Base-by-base conservation (phyloP, 78 protist genomes). In the Polysphondylium violaceum region DNA sequence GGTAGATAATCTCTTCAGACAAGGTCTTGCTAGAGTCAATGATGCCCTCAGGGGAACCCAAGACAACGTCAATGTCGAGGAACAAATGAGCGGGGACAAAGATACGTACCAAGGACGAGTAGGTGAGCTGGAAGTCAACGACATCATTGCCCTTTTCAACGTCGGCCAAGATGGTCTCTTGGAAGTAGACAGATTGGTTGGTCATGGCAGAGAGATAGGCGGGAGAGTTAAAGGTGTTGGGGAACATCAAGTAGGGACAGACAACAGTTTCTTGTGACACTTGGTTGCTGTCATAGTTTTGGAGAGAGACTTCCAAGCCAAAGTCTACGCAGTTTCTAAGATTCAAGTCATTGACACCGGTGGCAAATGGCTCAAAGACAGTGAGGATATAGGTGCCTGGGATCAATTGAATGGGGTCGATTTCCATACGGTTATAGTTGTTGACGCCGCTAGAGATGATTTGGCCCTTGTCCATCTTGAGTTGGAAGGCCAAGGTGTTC, bases 311-410 rank as follows among this genome's bases (percentile, higher is more conserved):
- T 1, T 53, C 71, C 12, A 81, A 27, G n/a, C 33, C 25, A 8
- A 67, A 81, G 19, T 81, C 89, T 2, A 81, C 89, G 40, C 89
- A 81, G n/a, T 47, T 81, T 17, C 12, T 65, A 0, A 64, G 21
- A 0, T 14, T 21, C 0, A 44, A 41, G 35, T 65, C 43, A n/a
- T 8, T 27, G 19, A 9, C 7, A 25, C 14, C 7, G 6, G 33
- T 64, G 16, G 38, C 21, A 60, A 76, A 76, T 36, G 89, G 89
- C 41, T 81, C 89, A 31, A 68, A 81, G 68, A 81, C 40, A 6
- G 14, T 16, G 14, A 81, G 68, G 1, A 25, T 29, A 44, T 81
- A 81, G 25, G 56, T 16, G 19, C 89, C 89, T 25, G 64, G 77
- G 1, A 58, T 50, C 41, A 81, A 33, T 29, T 29, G 16, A 27